A percentile compares a stretch with the other conserved stretches of the same genome.
Evolutionary conservation across 2,329 filamentous ascomycete genomes (phyloP).

Genomic region (Cladophialophora exuberans): DNA sequence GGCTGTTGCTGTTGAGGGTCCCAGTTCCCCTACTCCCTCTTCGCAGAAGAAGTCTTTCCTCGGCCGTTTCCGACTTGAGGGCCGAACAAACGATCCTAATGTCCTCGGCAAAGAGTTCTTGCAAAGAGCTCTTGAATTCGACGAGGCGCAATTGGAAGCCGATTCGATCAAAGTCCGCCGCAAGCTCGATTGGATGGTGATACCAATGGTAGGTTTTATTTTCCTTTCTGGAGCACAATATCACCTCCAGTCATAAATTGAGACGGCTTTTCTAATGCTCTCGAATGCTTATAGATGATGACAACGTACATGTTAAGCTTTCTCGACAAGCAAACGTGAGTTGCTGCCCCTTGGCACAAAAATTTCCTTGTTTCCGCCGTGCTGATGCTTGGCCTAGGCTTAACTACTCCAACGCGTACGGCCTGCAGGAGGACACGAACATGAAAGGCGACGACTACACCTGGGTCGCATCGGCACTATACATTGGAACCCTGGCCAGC

Average conservation of each 20-base stretch:
- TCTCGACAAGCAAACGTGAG: conserved; percentile 36
- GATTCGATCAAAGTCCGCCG: conserved; percentile 39
- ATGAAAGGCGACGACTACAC: conserved; percentile 49
- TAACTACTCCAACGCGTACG: conserved; percentile 48
- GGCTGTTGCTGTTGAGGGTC: conserved; percentile 3
- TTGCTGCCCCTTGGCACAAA: background rate
- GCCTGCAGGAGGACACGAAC: conserved; percentile 46
- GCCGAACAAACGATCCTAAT: conserved; percentile 35
- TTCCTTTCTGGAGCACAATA: no score
- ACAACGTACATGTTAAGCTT: conserved; percentile 43
- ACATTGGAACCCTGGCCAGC: conserved; percentile 49
- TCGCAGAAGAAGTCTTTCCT: conserved; percentile 35
- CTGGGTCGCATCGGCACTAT: conserved; percentile 50
- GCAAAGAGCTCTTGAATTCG: conserved; percentile 41
- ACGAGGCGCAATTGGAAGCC: conserved; percentile 39
- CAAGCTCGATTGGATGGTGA: conserved; percentile 43
- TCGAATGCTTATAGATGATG: conserved; percentile 38
- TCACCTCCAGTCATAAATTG: no score
- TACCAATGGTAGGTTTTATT: conserved; percentile 40
- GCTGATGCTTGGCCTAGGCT: conserved; percentile 30
- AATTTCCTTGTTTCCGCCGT: background rate
- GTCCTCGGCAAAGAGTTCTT: conserved; percentile 33
- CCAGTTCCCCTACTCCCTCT: background rate
- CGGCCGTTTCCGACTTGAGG: conserved; percentile 43
- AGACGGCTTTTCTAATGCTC: background rate